Conservation (phyloP, 169 alveolate species). For the Plasmodium yoelii region DNA sequence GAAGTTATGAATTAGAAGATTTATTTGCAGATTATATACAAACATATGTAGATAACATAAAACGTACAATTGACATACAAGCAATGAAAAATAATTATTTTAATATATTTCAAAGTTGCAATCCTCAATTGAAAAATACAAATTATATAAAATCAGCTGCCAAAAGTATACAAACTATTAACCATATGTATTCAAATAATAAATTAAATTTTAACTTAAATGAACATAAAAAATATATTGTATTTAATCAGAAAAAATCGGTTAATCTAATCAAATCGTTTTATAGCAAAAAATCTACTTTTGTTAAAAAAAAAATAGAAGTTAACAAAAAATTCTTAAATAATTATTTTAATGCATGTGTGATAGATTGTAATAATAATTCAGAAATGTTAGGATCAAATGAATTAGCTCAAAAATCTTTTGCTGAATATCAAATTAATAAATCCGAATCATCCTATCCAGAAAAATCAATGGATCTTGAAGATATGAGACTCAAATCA, state of each 20-base stretch:
- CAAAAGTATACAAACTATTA: conserved; percentile 5
- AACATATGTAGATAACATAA: conserved; percentile 15
- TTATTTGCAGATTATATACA: conserved; percentile 28
- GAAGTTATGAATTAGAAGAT: conserved; percentile 35
- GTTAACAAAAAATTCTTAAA: conserved; percentile 31
- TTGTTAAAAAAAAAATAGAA: conserved; percentile 39
- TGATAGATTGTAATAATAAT: conserved; percentile 18
- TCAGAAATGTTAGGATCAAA: conserved; percentile 3
- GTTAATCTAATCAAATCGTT: conserved; percentile 4
- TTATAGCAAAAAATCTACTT: conserved; percentile 12
- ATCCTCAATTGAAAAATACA: conserved; percentile 4
- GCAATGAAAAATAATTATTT: neutral
- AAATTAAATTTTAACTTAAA: neutral
- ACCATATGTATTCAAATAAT: neutral
- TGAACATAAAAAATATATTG: conserved; percentile 26
- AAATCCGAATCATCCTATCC: conserved; percentile 23
- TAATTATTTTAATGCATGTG: conserved; percentile 41
- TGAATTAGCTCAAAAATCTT: conserved; percentile 29
- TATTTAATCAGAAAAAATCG: conserved; percentile 33
- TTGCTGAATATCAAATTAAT: conserved; percentile 16
- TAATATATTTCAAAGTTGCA: conserved; percentile 8
- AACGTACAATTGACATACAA: neutral
- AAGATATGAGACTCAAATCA: conserved; percentile 20
- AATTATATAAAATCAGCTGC: conserved; percentile 6
- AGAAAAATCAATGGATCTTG: conserved; percentile 1